Base-by-base conservation (phyloP, 1,139 yeast species). In the Debaryomyces subglobosus region DNA sequence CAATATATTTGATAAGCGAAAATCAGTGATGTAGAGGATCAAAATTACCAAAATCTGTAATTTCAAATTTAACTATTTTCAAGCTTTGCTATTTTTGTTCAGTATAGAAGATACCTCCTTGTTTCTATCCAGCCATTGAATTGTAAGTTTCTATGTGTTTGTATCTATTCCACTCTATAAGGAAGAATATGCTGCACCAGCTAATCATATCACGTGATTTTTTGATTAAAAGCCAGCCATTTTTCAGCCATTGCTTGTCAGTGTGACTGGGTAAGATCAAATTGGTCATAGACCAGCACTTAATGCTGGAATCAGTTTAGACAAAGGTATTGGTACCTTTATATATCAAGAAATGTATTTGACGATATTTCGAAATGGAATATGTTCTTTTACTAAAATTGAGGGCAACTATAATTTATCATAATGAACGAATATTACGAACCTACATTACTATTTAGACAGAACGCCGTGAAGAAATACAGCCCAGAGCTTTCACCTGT, bases 371-470 rank as follows among this genome's bases (percentile, higher is more conserved):
- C 3, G 25, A 20, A 27, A 24, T 3, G 34, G 9, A 4, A 30
- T 27, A 20, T 13, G n/a, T 21, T 30, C 30, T 39, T 39, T 30
- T 30, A 27, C 15, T 10, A 40, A 30, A 12, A 16, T 32, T 40
- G 23, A 20, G 33, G 43, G 23, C 4, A 18, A 30, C 21, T 39
- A 30, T 23, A 18, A 39, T 27, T 39, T 39, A 27, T 9, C 38
- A 40, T 12, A 12, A 71, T 71, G 76, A 48, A 65, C 6, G 72
- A 69, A 27, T 74, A 60, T 55, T 76, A 76, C 63, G 73, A 74
- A 54, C 79, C 81, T 23, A 72, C 77, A 3, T 58, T 71, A 46
- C 66, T 76, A 45, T 75, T 76, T 53, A 67, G 81, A 52, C 71
- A 73, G 51, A 76, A 76, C 55, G 81, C 81, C n/a, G 68, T 75